Base-by-base conservation (phyloP, 805 yeast genomes). In the Wickerhamomyces canadensis region DNA sequence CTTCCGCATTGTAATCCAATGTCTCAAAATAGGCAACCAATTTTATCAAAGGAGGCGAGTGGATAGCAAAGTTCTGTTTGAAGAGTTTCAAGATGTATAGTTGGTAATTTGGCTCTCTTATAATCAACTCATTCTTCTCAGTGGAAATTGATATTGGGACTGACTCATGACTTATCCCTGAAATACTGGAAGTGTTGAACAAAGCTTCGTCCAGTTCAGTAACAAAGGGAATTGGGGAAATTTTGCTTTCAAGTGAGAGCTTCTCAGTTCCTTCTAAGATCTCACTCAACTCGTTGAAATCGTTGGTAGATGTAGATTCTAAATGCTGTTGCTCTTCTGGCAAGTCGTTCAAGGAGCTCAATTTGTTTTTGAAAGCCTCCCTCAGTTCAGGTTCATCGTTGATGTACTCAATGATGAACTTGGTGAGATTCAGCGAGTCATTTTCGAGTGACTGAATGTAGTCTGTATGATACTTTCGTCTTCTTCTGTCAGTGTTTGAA, bases 391-490 rank as follows among this genome's bases (percentile, higher is more conserved):
- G 49, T 27, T 53, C 55, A 19, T 53, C 50, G 26, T 49, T 44
- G 5, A 48, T 46, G 31, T 48, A 44, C 37, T 42, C 48, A 18
- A 24, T 31, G 12, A 60, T 52, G 38, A 47, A 58, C 9, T 33
- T 25, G 16, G 49, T 52, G 21, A 58, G 40, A 5, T 36, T 46
- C 0, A 33, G 32, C 0, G 57, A 42, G 34, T 52, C 54, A 7
- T 45, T 42, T 19, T 56, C 61, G 13, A 60, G 45, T 22, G 52
- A 49, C 19, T 48, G 52, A 3, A 58, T 52, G 29, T 60, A 60
- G 35, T 57, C 61, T 2, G 62, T 54, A 37, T 58, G 58, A 37
- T 58, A 60, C 35, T 60, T 60, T 15, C 65, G 33, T 27, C 64
- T 40, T 38, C 65, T 42, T 33, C 61, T 40, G 34, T 57, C 47